A percentile compares a stretch with the other conserved stretches of the same genome.
Conservation (phyloP, 306 rosid species). For the Pyrus pyrifolia region DNA sequence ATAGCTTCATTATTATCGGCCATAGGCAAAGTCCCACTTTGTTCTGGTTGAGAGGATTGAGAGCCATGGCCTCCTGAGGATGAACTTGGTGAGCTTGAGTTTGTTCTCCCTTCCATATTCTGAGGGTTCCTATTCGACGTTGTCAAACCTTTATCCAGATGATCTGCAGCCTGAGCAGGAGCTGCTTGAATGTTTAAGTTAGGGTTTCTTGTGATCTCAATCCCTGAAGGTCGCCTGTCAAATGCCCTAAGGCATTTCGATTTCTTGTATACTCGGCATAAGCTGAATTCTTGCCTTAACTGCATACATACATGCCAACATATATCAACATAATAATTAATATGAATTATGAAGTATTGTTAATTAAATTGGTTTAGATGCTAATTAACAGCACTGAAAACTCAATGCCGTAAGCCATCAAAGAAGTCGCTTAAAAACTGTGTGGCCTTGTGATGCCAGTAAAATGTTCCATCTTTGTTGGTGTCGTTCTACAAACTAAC, state of each 20-base stretch:
- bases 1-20: constrained; percentile 22
- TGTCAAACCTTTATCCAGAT: not conserved
- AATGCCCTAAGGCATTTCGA: constrained; percentile 69
- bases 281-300: constrained; percentile 70
- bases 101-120: constrained; percentile 11
- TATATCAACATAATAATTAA: not conserved
- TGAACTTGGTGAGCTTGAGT: constrained; percentile 36
- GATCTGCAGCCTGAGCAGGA: not conserved
- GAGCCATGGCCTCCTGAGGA: constrained; percentile 35
- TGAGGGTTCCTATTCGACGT: not conserved
- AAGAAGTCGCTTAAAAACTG: too few species aligned
- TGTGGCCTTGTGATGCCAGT: too few species aligned
- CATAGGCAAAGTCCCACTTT: constrained; percentile 10
- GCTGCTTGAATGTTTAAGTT: not conserved
- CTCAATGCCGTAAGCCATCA: too few species aligned
- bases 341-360: not conserved
- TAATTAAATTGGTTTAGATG: too few species aligned
- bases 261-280: constrained; percentile 83
- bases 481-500: too few species aligned
- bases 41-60: constrained; percentile 14
- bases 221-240: constrained; percentile 52
- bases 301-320: constrained; percentile 16
- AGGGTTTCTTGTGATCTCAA: not conserved
- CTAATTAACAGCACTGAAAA: too few species aligned
- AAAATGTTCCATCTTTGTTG: too few species aligned